Conservation (phyloP, 1,284 basidiomycete genomes). For the Ustilago trichophora region DNA sequence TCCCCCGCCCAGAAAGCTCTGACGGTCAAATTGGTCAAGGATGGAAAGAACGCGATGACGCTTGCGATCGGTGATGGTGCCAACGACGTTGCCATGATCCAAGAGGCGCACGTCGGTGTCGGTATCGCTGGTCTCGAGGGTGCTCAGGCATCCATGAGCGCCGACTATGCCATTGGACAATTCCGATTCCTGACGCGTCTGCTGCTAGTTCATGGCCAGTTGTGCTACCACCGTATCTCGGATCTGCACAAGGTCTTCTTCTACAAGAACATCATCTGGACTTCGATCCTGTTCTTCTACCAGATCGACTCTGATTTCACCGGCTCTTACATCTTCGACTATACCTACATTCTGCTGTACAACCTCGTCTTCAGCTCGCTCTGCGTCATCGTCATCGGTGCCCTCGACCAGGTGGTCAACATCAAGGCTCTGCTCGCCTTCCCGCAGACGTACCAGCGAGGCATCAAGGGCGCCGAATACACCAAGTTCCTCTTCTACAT, state of each 20-base stretch:
- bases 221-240: constrained; percentile 95
- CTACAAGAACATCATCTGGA: constrained; percentile 77
- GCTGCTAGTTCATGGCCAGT: constrained; percentile 91
- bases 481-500: constrained; percentile 90
- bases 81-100: constrained; percentile 96
- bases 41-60: constrained; percentile 94
- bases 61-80: constrained; percentile 95
- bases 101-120: constrained; percentile 95
- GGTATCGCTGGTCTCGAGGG: constrained; percentile 94
- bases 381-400: constrained; percentile 90
- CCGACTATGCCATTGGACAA: constrained; percentile 97
- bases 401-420: constrained; percentile 95
- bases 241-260: constrained; percentile 78
- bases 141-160: constrained; percentile 97
- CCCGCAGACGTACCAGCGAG: constrained; percentile 91
- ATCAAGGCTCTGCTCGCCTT: constrained; percentile 87
- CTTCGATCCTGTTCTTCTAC: constrained; percentile 92
- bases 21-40: constrained; percentile 93
- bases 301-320: constrained; percentile 90
- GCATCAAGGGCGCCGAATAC: constrained; percentile 91
- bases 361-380: constrained; percentile 93
- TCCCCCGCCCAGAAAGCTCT: constrained; percentile 95
- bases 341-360: constrained; percentile 73
- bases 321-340: constrained; percentile 93
- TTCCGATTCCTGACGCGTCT: constrained; percentile 91